Percentiles rank a stretch among this genome's conserved stretches.
These are phyloP conservation scores for Candida takata DNA, from an alignment of 805 yeast species.

Conservation along the genomic window DNA sequence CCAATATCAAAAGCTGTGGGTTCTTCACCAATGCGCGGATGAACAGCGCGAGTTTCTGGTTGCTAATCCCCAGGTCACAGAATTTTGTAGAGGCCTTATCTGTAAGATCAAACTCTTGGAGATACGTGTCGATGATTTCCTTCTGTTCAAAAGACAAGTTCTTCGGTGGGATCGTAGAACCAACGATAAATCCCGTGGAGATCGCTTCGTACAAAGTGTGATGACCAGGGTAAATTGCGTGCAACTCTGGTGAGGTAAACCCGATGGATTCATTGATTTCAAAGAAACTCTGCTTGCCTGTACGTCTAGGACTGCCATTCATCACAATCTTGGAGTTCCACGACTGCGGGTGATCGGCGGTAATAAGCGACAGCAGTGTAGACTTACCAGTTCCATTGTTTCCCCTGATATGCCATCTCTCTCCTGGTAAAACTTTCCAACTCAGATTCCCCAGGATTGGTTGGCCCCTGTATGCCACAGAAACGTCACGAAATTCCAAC, in stretches of 20 bases:
- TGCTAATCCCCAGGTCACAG: slow-evolving; percentile 51
- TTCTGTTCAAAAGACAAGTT: slow-evolving; percentile 31
- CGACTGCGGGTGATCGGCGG: slow-evolving; percentile 95
- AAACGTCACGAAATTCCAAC: slow-evolving; percentile 53
- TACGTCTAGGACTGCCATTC: slow-evolving; percentile 59
- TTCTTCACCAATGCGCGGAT: slow-evolving; percentile 69
- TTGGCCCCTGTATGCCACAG: slow-evolving; percentile 58
- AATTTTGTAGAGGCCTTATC: slow-evolving; percentile 36
- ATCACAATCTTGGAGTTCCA: slow-evolving; percentile 70
- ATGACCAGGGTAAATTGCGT: slow-evolving; percentile 67
- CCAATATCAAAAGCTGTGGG: slow-evolving; percentile 75
- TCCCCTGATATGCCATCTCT: slow-evolving; percentile 86
- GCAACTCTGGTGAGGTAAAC: slow-evolving; percentile 86
- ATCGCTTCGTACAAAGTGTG: slow-evolving; percentile 51
- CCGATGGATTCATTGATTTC: slow-evolving; percentile 77
- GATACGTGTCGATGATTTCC: slow-evolving; percentile 36
- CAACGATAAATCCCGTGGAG: slow-evolving; percentile 69
- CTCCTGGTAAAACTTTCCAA: slow-evolving; percentile 66
- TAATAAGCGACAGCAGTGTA: slow-evolving; percentile 72
- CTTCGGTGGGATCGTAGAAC: slow-evolving; percentile 50
- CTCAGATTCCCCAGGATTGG: slow-evolving; percentile 51
- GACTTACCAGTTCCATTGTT: slow-evolving; percentile 92
- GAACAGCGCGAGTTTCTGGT: slow-evolving; percentile 74
- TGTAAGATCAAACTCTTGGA: slow-evolving; percentile 39
- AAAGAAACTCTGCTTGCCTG: slow-evolving; percentile 73